Percentiles rank a stretch among this genome's conserved stretches.
Conservation (phyloP, 305 asterid species). For the Andrographis paniculata region DNA sequence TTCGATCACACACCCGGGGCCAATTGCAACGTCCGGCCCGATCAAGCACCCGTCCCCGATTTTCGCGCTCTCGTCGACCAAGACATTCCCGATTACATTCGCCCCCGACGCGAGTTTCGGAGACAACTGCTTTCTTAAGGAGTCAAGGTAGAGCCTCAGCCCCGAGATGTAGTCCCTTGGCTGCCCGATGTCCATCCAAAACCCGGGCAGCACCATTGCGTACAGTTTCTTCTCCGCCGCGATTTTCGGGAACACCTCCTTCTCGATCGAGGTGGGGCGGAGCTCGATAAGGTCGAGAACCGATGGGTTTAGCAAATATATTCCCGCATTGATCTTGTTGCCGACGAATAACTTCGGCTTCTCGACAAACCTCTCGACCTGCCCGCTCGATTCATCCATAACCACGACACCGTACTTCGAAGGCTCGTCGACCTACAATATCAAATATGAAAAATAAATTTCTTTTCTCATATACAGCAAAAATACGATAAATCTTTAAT, state of each 20-base stretch:
- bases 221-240: conserved; percentile 46
- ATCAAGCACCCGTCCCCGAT: conserved; percentile 72
- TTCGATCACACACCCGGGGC: conserved; percentile 65
- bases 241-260: conserved; percentile 58
- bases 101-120: conserved; percentile 43
- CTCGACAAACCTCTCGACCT: conserved; percentile 61
- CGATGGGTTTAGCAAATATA: conserved; percentile 57
- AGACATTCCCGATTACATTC: conserved; percentile 53
- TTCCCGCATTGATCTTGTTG: conserved; percentile 69
- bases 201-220: conserved; percentile 70
- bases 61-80: conserved; percentile 56
- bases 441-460: conserved; percentile 11
- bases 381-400: conserved; percentile 60
- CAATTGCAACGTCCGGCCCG: conserved; percentile 70
- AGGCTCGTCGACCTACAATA: conserved; percentile 64
- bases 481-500: no score
- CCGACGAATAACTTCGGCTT: conserved; percentile 67
- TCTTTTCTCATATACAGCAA: background rate
- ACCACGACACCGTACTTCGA: conserved; percentile 68
- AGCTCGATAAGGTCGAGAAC: conserved; percentile 51
- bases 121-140: conserved; percentile 45
- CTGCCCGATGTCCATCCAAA: conserved; percentile 80
- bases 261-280: conserved; percentile 65
- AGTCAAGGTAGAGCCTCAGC: conserved; percentile 49
- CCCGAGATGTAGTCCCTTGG: conserved; percentile 64